Evolutionary conservation across 257 asterid species (phyloP).

Genomic region (Solanum lycopersicoides): DNA sequence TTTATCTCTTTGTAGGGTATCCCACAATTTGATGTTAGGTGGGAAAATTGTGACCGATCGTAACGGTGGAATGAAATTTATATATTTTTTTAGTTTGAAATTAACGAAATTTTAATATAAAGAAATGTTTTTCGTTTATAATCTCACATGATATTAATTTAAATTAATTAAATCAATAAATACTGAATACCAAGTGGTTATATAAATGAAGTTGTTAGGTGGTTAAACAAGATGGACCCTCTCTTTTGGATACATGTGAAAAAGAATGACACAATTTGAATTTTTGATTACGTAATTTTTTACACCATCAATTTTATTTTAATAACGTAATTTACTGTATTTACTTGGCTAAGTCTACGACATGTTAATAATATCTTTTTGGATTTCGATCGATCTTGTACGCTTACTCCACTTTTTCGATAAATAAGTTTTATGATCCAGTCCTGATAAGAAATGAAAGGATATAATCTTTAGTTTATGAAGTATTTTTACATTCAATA

Average conservation of each 20-base stretch:
- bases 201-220: neutral
- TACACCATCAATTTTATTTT: neutral
- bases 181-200: too few relatives aligned
- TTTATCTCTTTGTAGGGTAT: neutral
- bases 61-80: neutral
- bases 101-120: neutral
- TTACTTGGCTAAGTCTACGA: neutral
- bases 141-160: fast-evolving
- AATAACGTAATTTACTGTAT: neutral
- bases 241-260: conserved; percentile 14
- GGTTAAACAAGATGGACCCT: conserved; percentile 24
- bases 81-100: neutral
- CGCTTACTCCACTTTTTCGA: neutral
- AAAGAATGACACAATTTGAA: neutral
- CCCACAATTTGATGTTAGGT: neutral
- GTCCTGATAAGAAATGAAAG: neutral
- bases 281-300: neutral
- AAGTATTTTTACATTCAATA: neutral
- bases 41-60: neutral
- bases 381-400: neutral
- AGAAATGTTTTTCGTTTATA: too few relatives aligned
- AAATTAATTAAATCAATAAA: neutral
- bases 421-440: neutral
- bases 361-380: neutral
- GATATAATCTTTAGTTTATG: neutral